These are phyloP conservation scores for Tausonia pullulans DNA, from an alignment of 1,284 basidiomycete genomes.

Conservation along the genomic window DNA sequence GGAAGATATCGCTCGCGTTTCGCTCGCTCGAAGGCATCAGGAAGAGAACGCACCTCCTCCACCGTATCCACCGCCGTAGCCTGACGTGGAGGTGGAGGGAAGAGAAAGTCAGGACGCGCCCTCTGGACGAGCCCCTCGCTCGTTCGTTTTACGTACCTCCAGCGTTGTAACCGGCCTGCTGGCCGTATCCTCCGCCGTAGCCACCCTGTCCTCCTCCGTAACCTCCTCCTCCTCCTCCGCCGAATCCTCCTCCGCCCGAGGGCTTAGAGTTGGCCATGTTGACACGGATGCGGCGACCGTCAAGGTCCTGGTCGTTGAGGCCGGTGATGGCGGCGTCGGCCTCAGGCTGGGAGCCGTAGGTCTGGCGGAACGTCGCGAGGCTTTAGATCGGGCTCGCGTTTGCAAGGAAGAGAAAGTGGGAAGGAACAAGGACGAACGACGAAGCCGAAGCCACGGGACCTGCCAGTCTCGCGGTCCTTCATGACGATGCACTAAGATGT, in stretches of 20 bases:
- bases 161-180: neutral
- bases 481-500: slow-evolving; percentile 71
- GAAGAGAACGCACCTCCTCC: slow-evolving; percentile 19
- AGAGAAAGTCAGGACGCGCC: neutral
- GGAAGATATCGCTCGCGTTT: neutral
- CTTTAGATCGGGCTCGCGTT: neutral
- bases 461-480: slow-evolving; percentile 93
- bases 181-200: neutral
- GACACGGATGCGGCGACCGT: slow-evolving; percentile 74
- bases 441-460: slow-evolving; percentile 93
- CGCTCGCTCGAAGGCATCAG: neutral
- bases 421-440: slow-evolving; percentile 38
- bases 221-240: slow-evolving; percentile 10
- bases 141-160: no score
- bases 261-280: slow-evolving; percentile 85
- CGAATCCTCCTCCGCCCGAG: slow-evolving; percentile 34
- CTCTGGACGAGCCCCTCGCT: no score
- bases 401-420: neutral
- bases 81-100: neutral
- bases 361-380: slow-evolving; percentile 30
- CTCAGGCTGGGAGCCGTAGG: slow-evolving; percentile 52
- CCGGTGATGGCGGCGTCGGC: slow-evolving; percentile 65
- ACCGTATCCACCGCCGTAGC: slow-evolving; percentile 32
- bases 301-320: slow-evolving; percentile 86
- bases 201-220: slow-evolving; percentile 16